These are phyloP conservation scores for Dimocarpus longan DNA, from an alignment of 345 rosid genomes.

Conservation along the genomic window DNA sequence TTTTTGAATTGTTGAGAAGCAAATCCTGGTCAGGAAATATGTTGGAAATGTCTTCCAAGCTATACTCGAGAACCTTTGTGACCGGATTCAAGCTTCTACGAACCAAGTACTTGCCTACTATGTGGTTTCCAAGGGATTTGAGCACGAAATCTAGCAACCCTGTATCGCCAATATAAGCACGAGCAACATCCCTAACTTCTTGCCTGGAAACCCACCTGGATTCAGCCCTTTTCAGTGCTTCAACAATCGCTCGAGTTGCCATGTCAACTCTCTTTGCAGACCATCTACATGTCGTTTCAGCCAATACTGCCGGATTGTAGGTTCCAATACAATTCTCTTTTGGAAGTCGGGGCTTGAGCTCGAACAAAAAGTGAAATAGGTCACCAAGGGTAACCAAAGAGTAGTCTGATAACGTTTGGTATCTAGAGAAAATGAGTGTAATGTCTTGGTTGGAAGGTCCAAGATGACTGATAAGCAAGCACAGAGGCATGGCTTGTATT, in stretches of 20 bases:
- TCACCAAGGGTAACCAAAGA: conserved; percentile 63
- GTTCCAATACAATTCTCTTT: conserved; percentile 46
- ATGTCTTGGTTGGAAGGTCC: conserved; percentile 46
- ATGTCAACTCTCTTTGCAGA: conserved; percentile 84
- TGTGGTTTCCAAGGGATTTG: conserved; percentile 87
- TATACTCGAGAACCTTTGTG: conserved; percentile 83
- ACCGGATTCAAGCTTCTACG: conserved; percentile 91
- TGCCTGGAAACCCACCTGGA: conserved; percentile 86
- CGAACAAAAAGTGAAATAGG: conserved; percentile 73
- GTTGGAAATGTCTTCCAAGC: conserved; percentile 72
- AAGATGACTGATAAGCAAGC: conserved; percentile 52
- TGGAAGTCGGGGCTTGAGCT: conserved; percentile 59
- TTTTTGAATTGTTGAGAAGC: conserved; percentile 39
- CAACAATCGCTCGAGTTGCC: conserved; percentile 82
- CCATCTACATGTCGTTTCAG: conserved; percentile 74
- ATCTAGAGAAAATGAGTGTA: conserved; percentile 63
- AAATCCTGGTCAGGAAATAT: conserved; percentile 47
- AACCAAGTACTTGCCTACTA: conserved; percentile 83
- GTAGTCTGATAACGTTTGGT: conserved; percentile 65
- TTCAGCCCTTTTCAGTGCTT: conserved; percentile 62
- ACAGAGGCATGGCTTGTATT: conserved; percentile 58
- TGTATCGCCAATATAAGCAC: conserved; percentile 87
- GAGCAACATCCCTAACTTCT: conserved; percentile 90
- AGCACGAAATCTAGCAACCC: conserved; percentile 88
- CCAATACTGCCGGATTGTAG: conserved; percentile 37